Conservation (phyloP, 108 stramenopile species). For the Cyclostephanos invisitatus region DNA sequence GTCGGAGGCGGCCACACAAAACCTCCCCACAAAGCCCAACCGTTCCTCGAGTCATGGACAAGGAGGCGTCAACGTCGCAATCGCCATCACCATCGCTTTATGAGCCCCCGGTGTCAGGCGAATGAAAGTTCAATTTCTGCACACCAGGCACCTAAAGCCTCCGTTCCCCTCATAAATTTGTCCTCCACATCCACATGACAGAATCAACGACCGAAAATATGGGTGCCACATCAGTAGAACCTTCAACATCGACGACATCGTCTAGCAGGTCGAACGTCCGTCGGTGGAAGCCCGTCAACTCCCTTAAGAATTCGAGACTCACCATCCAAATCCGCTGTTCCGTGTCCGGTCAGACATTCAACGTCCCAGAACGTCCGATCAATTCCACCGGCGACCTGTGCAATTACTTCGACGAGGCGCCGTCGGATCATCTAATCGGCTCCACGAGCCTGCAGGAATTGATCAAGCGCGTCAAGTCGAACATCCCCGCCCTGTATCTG, state of each 20-base stretch:
- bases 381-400: not conserved
- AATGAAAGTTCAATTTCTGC: too few species aligned
- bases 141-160: too few species aligned
- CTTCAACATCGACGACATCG: not conserved
- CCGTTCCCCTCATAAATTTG: slow-evolving; percentile 2
- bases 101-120: too few species aligned
- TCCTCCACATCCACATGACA: too few species aligned
- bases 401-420: slow-evolving; percentile 26
- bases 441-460: slow-evolving; percentile 24
- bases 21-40: too few species aligned
- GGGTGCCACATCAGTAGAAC: not conserved
- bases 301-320: slow-evolving; percentile 20
- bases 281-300: slow-evolving; percentile 30
- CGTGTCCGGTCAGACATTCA: slow-evolving; percentile 24
- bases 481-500: slow-evolving; percentile 31
- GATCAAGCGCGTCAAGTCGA: slow-evolving; percentile 19
- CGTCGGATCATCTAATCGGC: slow-evolving; percentile 21
- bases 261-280: slow-evolving; percentile 6
- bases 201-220: not conserved
- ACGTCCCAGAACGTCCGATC: slow-evolving; percentile 8
- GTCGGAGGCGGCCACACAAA: too few species aligned
- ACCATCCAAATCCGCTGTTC: slow-evolving; percentile 35
- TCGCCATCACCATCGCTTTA: too few species aligned
- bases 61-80: too few species aligned
- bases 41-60: too few species aligned